phyloP scores from a whole-genome alignment of 768 basidiomycete species.

The Rhizopogon rudus region DNA sequence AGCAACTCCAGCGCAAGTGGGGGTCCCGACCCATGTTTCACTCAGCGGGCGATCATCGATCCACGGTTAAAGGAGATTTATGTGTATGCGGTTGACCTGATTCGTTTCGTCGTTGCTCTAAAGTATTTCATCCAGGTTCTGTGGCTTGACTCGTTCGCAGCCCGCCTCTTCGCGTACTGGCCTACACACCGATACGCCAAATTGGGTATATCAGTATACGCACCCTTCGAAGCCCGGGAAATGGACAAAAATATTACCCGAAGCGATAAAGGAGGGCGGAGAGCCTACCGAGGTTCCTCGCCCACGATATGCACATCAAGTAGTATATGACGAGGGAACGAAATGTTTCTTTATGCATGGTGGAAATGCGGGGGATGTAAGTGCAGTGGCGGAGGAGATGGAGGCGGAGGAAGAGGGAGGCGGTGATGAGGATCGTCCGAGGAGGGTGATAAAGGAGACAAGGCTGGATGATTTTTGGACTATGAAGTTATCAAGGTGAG shows the following conservation, averaged over 20 bases:
- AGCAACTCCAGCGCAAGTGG: constrained; percentile 55
- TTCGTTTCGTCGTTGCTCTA: background rate
- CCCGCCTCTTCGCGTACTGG: constrained; percentile 35
- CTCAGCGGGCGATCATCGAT: constrained; percentile 71
- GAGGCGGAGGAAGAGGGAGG: constrained; percentile 18
- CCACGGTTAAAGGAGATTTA: constrained; percentile 61
- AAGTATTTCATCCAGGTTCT: constrained; percentile 39
- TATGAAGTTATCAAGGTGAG: constrained; percentile 63
- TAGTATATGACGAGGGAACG: constrained; percentile 61
- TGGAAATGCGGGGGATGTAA: constrained; percentile 57
- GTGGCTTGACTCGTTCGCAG: constrained; percentile 47
- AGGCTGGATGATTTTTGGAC: constrained; percentile 78
- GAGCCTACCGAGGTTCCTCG: constrained; percentile 36
- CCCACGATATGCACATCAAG: constrained; percentile 74
- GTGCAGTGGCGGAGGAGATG: constrained; percentile 10
- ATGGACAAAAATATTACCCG: constrained; percentile 57
- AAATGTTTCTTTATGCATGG: constrained; percentile 67
- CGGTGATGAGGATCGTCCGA: constrained; percentile 3
- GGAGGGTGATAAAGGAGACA: constrained; percentile 27
- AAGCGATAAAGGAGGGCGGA: constrained; percentile 13
- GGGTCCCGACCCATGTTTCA: constrained; percentile 70
- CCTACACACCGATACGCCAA: constrained; percentile 43
- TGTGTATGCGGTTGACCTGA: constrained; percentile 43
- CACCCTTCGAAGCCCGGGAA: constrained; percentile 46
- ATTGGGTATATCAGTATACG: constrained; percentile 67